A percentile compares a stretch with the other conserved stretches of the same genome.
Conservation (phyloP, 768 basidiomycete genomes). For the Ephemerocybe angulata region DNA sequence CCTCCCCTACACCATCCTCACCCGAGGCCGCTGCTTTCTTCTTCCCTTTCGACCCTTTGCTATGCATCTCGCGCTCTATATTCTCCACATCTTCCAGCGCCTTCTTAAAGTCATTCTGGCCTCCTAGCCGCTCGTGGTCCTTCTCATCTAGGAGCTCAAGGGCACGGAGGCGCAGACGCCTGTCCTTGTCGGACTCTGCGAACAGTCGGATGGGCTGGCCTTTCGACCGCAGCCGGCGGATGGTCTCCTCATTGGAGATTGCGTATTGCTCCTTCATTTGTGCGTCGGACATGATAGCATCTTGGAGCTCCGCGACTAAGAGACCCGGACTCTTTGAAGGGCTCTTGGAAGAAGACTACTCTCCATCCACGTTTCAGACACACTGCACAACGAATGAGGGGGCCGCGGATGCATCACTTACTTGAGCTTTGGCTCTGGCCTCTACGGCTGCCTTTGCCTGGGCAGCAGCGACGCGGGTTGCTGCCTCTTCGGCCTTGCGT, state of each 20-base stretch:
- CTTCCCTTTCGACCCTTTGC: slow-evolving; percentile 54
- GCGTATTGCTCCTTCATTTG: slow-evolving; percentile 66
- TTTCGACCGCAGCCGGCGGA: slow-evolving; percentile 83
- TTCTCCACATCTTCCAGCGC: slow-evolving; percentile 85
- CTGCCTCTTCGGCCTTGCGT: slow-evolving; percentile 31
- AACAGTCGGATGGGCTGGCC: slow-evolving; percentile 95
- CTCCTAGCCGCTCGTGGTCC: slow-evolving; percentile 71
- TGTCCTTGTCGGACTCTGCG: slow-evolving; percentile 92
- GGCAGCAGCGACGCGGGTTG: not conserved
- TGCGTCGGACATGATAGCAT: slow-evolving; percentile 26
- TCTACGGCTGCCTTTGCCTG: slow-evolving; percentile 6
- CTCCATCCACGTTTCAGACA: slow-evolving; percentile 32
- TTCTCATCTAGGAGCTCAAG: slow-evolving; percentile 94
- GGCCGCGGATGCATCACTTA: slow-evolving; percentile 28
- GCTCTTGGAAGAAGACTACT: slow-evolving; percentile 42
- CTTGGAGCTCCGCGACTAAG: slow-evolving; percentile 20
- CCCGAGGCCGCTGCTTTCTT: slow-evolving; percentile 67
- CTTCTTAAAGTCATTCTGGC: slow-evolving; percentile 94
- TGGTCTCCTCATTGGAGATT: slow-evolving; percentile 89
- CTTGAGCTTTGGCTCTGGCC: slow-evolving; percentile 37
- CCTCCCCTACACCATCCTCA: slow-evolving; percentile 29
- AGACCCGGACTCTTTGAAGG: slow-evolving; percentile 42
- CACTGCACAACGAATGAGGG: not conserved
- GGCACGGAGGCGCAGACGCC: slow-evolving; percentile 83
- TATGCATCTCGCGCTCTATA: slow-evolving; percentile 62